Evolutionary conservation across 2,329 filamentous ascomycete genomes (phyloP), one percentile per base, ranked within the genome.

Genomic region (Calonectria ilicicola): DNA sequence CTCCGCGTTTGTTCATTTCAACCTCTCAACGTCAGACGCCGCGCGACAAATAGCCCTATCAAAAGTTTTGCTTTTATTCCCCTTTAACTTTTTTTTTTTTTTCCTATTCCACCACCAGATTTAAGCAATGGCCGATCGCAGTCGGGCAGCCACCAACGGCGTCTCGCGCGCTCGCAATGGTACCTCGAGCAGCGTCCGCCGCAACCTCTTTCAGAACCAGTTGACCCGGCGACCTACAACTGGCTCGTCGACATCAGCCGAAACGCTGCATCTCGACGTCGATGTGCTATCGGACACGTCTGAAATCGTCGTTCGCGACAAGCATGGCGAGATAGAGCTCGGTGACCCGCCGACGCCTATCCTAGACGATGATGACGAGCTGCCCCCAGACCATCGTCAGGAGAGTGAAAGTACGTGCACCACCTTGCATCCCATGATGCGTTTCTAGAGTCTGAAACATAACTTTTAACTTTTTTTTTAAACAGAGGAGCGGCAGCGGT

Each of bases 271-370:
- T 63, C 82, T 89, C n/a, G 87, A 89, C 71, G 82, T 83, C 65
- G 86, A 88, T 60, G 83, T 85, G 19, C 80, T 85, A n/a, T 84
- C 82, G 6, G 86, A 88, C 60, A 83, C 80, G n/a, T 81, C 80
- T 7, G 91, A 92, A 76, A 92, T 93, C 70, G 89, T 93, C 10
- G 88, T 92, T 56, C 86, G 91, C 75, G 89, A 93, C 78, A 85
- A 89, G 81, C 89, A 92, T 77, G 91, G 91, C 62, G 91, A 93
- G 75, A 87, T 92, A 69, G 88, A 91, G 80, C 83, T 93, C n/a
- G 86, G 85, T 19, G 90, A 91, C 72, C 89, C 89, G 56, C 89
- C 88, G 1, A 86, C 88, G 72, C 87, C 87, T 17, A 82, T 85
- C 9, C 82, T 88, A 32, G 89, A 91, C 62, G 89, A 90, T 42